These are phyloP conservation scores for Adansonia madagascariensis DNA, from an alignment of 441 rosid genomes.

Conservation along the genomic window DNA sequence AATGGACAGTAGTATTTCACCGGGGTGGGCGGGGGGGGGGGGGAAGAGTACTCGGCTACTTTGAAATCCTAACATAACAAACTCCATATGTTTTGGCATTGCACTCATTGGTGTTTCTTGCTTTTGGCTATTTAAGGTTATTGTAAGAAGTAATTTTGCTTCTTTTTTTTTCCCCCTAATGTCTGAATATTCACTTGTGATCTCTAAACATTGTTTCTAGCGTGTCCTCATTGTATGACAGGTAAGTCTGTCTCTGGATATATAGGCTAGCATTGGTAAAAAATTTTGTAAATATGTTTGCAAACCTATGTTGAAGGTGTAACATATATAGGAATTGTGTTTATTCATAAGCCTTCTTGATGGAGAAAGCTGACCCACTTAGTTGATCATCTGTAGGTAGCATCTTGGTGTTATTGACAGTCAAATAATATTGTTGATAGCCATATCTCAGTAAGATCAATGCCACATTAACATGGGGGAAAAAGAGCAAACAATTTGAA, in stretches of 20 bases:
- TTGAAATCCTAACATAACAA: neutral
- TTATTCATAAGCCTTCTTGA: neutral
- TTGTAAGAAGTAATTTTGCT: neutral
- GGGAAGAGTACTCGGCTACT: neutral
- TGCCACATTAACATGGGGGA: neutral
- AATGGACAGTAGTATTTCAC: neutral
- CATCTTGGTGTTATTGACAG: neutral
- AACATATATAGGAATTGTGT: neutral
- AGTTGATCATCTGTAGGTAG: neutral
- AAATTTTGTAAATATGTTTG: neutral
- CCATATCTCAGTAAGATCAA: neutral
- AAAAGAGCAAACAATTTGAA: neutral
- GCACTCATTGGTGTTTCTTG: too few species aligned
- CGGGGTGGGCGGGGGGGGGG: too few species aligned
- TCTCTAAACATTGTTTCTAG: neutral
- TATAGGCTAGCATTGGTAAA: neutral
- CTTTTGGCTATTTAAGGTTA: neutral
- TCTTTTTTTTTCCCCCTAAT: neutral
- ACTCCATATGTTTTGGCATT: neutral
- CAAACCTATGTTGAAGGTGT: neutral
- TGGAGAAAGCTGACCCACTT: neutral
- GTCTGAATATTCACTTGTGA: neutral
- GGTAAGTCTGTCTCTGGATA: neutral
- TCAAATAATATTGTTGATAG: neutral
- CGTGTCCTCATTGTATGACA: neutral